Percentiles rank a stretch among this genome's conserved stretches.
phyloP scores from a whole-genome alignment of 768 basidiomycete genomes.

The Mycena kentingensis region DNA sequence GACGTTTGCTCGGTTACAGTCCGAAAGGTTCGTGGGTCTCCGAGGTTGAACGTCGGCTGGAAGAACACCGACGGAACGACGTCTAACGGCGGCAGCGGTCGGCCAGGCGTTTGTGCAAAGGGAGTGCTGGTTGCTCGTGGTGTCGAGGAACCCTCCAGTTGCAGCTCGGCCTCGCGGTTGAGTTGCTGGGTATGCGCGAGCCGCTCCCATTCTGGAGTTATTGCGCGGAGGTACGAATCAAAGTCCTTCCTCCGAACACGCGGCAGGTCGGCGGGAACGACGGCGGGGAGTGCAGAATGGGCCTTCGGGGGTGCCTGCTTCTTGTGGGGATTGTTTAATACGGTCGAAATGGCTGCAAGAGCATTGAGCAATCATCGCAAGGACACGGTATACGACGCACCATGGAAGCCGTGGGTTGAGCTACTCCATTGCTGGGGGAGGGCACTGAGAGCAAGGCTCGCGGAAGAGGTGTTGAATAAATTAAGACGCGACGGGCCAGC shows the following conservation, averaged over 20 bases:
- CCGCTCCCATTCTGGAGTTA: slow-evolving; percentile 76
- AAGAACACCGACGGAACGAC: slow-evolving; percentile 85
- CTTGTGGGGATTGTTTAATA: slow-evolving; percentile 88
- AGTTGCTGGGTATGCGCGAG: slow-evolving; percentile 55
- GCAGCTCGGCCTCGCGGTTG: slow-evolving; percentile 41
- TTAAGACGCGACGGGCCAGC: slow-evolving; percentile 52
- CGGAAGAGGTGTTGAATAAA: slow-evolving; percentile 51
- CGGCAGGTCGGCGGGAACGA: slow-evolving; percentile 72
- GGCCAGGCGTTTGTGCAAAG: slow-evolving; percentile 34
- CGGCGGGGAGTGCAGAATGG: slow-evolving; percentile 74
- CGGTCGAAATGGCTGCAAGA: slow-evolving; percentile 82
- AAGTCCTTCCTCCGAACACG: slow-evolving; percentile 84
- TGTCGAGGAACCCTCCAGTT: slow-evolving; percentile 37
- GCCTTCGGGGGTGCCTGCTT: slow-evolving; percentile 85
- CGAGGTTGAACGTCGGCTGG: slow-evolving; percentile 72
- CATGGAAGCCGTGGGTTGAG: slow-evolving; percentile 85
- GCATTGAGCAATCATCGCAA: neutral
- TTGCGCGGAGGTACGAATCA: slow-evolving; percentile 73
- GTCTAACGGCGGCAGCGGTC: slow-evolving; percentile 67
- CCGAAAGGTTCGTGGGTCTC: slow-evolving; percentile 75
- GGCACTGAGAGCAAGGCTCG: slow-evolving; percentile 48
- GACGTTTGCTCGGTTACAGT: slow-evolving; percentile 67
- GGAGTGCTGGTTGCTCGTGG: slow-evolving; percentile 28
- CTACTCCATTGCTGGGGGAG: slow-evolving; percentile 77
- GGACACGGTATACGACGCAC: slow-evolving; percentile 57